Evolutionary conservation across 192 early-diverging fungal species (phyloP).

Genomic region (Entomortierella beljakovae): DNA sequence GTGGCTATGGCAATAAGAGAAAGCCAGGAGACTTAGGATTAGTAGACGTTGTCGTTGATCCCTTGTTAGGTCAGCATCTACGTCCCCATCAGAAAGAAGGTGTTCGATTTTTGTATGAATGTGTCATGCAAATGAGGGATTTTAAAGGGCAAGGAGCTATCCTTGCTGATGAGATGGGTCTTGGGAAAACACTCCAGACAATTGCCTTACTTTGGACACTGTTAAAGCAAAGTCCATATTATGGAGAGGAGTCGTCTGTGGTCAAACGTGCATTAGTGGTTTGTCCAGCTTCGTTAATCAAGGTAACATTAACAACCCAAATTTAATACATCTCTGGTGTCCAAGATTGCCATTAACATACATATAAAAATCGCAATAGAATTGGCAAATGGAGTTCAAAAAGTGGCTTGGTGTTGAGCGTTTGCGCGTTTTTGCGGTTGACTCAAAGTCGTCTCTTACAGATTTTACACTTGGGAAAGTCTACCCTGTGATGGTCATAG

Average conservation of each 20-base stretch:
- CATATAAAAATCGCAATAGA: slow-evolving; percentile 13
- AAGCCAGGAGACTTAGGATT: slow-evolving; percentile 38
- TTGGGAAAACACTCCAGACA: slow-evolving; percentile 74
- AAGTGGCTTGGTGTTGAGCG: slow-evolving; percentile 66
- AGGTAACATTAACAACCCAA: slow-evolving; percentile 9
- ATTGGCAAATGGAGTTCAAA: slow-evolving; percentile 66
- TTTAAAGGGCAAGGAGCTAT: slow-evolving; percentile 83
- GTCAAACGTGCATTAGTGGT: slow-evolving; percentile 57
- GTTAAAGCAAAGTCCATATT: slow-evolving; percentile 58
- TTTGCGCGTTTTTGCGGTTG: slow-evolving; percentile 56
- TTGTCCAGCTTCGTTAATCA: slow-evolving; percentile 60
- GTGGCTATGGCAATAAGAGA: slow-evolving; percentile 24
- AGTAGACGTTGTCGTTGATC: slow-evolving; percentile 65
- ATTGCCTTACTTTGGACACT: slow-evolving; percentile 67
- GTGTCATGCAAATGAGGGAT: slow-evolving; percentile 65
- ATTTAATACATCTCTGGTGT: neutral
- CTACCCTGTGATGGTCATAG: slow-evolving; percentile 62
- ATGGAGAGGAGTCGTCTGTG: slow-evolving; percentile 43
- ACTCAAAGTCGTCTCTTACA: slow-evolving; percentile 53
- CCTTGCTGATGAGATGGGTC: slow-evolving; percentile 76
- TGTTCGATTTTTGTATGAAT: slow-evolving; percentile 61
- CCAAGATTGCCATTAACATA: neutral
- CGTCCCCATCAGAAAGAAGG: slow-evolving; percentile 62
- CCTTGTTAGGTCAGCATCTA: slow-evolving; percentile 56
- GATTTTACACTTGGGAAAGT: slow-evolving; percentile 59